Conservation (phyloP, 2,329 filamentous ascomycete species). For the Alternaria gaisen region DNA sequence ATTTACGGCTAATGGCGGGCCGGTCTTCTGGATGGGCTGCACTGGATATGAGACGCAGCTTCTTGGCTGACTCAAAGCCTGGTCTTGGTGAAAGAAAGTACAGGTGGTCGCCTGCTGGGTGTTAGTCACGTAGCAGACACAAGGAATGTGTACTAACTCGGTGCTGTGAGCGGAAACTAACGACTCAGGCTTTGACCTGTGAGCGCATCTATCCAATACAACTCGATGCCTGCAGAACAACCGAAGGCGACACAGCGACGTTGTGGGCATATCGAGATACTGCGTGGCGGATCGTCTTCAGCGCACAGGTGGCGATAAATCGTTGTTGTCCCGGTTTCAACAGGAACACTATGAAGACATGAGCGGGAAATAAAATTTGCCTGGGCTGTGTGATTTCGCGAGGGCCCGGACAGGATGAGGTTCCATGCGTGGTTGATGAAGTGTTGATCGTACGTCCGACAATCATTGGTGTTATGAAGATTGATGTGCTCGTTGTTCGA, state of each 20-base stretch:
- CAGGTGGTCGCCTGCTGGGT: constrained; percentile 54
- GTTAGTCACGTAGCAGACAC: not conserved
- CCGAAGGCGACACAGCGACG: constrained; percentile 72
- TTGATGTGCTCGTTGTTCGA: constrained; percentile 32
- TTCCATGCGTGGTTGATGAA: constrained; percentile 46
- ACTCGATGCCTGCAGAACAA: constrained; percentile 68
- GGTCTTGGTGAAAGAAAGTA: constrained; percentile 67
- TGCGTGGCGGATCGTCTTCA: constrained; percentile 69
- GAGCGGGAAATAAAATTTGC: not conserved
- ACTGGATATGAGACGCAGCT: constrained; percentile 70
- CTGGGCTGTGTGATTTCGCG: not conserved
- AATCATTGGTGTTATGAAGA: constrained; percentile 35
- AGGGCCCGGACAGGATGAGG: constrained; percentile 28
- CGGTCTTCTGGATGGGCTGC: constrained; percentile 57
- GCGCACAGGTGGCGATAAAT: constrained; percentile 65
- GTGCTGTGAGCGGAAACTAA: constrained; percentile 64
- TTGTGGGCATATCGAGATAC: constrained; percentile 71
- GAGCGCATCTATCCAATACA: constrained; percentile 66
- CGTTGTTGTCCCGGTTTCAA: constrained; percentile 47
- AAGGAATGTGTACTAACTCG: constrained; percentile 44
- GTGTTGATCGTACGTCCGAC: constrained; percentile 31
- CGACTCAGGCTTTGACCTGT: constrained; percentile 61
- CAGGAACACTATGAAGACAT: constrained; percentile 28
- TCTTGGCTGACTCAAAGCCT: constrained; percentile 63
- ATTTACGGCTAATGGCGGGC: constrained; percentile 33